Conservation (phyloP, 805 yeast species). For the Yarrowia yakushimensis region DNA sequence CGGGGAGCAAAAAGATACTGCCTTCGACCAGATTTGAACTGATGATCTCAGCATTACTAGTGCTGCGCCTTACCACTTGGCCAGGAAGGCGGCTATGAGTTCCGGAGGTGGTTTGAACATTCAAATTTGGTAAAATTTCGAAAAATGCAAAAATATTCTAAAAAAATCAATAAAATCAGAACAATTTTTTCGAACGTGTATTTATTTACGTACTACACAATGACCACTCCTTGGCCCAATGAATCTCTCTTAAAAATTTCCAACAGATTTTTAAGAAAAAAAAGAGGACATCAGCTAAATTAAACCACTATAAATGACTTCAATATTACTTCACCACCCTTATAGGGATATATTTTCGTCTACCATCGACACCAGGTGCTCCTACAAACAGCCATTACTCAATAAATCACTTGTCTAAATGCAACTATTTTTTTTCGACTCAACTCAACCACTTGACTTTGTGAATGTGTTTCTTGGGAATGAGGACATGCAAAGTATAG, state of each 20-base stretch:
- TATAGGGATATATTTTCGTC: too few species aligned
- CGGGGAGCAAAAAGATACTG: not conserved
- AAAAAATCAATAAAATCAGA: not conserved
- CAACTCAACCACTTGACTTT: conserved; percentile 10
- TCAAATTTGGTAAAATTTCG: not conserved
- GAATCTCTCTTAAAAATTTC: too few species aligned
- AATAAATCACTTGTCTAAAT: conserved; percentile 9
- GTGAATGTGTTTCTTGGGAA: conserved; percentile 23
- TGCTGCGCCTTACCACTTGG: conserved; percentile 15
- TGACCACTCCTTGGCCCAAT: too few species aligned
- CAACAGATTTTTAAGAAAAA: too few species aligned
- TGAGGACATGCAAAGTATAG: conserved; percentile 5
- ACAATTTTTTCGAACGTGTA: not conserved
- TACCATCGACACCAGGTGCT: not conserved
- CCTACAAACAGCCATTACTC: not conserved
- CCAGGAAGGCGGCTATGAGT: not conserved
- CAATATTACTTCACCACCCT: too few species aligned
- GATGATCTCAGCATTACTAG: conserved; percentile 11
- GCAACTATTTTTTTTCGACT: not conserved
- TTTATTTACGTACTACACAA: too few species aligned
- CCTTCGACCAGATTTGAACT: conserved; percentile 19
- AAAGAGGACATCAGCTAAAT: too few species aligned
- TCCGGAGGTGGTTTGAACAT: not conserved
- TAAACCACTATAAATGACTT: too few species aligned
- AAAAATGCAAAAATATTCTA: not conserved